Evolutionary conservation across 192 early-diverging fungal genomes (phyloP), one percentile per base, ranked within the genome.

Genomic region (Funneliformis mosseae): DNA sequence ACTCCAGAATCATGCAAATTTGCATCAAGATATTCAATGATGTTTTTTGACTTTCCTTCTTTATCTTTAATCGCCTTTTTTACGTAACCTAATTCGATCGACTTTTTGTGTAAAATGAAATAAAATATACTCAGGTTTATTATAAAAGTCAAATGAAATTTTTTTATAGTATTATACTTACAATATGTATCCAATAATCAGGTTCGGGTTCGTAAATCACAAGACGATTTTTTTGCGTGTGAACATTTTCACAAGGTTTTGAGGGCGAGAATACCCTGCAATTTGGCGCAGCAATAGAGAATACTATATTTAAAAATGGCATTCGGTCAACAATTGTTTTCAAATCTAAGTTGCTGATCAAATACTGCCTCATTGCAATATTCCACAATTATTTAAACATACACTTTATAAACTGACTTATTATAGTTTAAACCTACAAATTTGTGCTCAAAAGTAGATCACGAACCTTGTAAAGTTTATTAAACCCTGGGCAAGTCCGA

Each of bases 401-500:
- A n/a, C n/a, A n/a, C n/a, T n/a, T n/a, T n/a, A n/a, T n/a, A n/a
- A n/a, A n/a, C n/a, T n/a, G n/a, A n/a, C n/a, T n/a, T n/a, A n/a
- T n/a, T n/a, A n/a, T n/a, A n/a, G n/a, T n/a, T n/a, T n/a, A n/a
- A n/a, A n/a, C n/a, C n/a, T 16, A 60, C 7, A 66, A 7, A n/a
- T 28, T 43, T 62, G 41, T 41, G 12, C 42, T 43, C 42, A 41
- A 41, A 80, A 39, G 25, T n/a, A 14, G 21, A 64, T 33, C 43
- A n/a, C 74, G 50, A 85, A 91, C 91, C 77, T 81, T 28, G 91
- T 88, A 83, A 93, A 93, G 59, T 91, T 89, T 38, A 93, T 90
- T 4, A 95, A 84, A 1, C 91, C 94, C 41, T 93, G 90, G 9
- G 91, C 92, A 25, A 94, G 84, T 8, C 94, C 94, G 45, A 94